Conservation (phyloP, 1,284 basidiomycete genomes). For the Termitomyces sp. region DNA sequence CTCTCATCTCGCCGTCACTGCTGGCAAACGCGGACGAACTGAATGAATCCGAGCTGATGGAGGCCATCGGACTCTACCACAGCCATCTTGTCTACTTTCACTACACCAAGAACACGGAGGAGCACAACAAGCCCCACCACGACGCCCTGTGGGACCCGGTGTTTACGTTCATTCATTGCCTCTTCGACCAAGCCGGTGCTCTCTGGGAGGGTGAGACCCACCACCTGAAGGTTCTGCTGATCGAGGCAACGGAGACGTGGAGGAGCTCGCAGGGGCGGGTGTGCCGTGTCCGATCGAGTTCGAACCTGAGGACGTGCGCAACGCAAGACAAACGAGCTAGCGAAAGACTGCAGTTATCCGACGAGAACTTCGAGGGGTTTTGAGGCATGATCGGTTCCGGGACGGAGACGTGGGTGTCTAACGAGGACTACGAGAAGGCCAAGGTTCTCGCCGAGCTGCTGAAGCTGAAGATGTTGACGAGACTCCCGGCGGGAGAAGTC, state of each 20-base stretch:
- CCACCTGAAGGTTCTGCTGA: slow-evolving; percentile 37
- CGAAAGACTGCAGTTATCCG: slow-evolving; percentile 25
- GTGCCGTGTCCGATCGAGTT: slow-evolving; percentile 42
- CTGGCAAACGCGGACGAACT: slow-evolving; percentile 37
- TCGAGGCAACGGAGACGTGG: slow-evolving; percentile 36
- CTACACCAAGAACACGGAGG: slow-evolving; percentile 38
- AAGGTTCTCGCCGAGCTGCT: slow-evolving; percentile 28
- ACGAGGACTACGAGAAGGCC: slow-evolving; percentile 34
- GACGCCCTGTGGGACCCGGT: slow-evolving; percentile 31
- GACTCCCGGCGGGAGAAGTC: slow-evolving; percentile 27
- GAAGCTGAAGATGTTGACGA: slow-evolving; percentile 31
- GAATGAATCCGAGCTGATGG: slow-evolving; percentile 24
- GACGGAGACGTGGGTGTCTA: slow-evolving; percentile 38
- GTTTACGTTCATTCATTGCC: slow-evolving; percentile 30
- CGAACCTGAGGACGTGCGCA: slow-evolving; percentile 37
- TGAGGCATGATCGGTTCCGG: slow-evolving; percentile 28
- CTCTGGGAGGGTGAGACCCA: slow-evolving; percentile 45
- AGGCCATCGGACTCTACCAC: slow-evolving; percentile 31
- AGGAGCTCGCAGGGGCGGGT: slow-evolving; percentile 31
- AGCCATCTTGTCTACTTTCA: slow-evolving; percentile 42
- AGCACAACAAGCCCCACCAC: slow-evolving; percentile 38
- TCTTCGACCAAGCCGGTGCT: slow-evolving; percentile 36
- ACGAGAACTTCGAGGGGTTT: slow-evolving; percentile 26
- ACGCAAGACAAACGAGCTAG: slow-evolving; percentile 34
- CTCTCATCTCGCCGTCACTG: slow-evolving; percentile 31